These are phyloP conservation scores for Neurospora tetraspora DNA, from an alignment of 495 filamentous ascomycete genomes.

Conservation along the genomic window DNA sequence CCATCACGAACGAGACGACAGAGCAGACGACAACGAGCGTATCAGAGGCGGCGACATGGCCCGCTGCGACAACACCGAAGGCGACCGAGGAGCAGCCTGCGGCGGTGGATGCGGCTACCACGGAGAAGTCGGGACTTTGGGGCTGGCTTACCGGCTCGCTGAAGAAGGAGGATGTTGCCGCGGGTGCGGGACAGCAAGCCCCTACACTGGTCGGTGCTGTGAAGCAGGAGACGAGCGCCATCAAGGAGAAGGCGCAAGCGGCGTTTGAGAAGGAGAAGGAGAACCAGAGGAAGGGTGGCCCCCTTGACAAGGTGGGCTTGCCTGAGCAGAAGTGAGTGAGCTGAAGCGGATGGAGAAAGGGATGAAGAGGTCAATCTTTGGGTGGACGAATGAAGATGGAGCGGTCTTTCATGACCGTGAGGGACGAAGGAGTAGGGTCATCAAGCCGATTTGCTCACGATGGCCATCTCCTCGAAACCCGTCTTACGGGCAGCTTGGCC, in stretches of 20 bases:
- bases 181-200: slow-evolving; percentile 27
- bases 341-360: slow-evolving; percentile 7
- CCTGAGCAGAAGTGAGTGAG: slow-evolving; percentile 4
- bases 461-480: not conserved
- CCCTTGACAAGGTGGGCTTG: slow-evolving; percentile 35
- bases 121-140: slow-evolving; percentile 11
- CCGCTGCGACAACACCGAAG: not conserved
- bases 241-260: slow-evolving; percentile 28
- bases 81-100: slow-evolving; percentile 25
- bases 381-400: slow-evolving; percentile 13
- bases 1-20: not conserved
- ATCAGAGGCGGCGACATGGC: slow-evolving; percentile 10
- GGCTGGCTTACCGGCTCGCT: slow-evolving; percentile 36
- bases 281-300: slow-evolving; percentile 38
- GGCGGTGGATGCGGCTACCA: slow-evolving; percentile 9
- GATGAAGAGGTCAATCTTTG: not conserved
- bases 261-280: slow-evolving; percentile 42
- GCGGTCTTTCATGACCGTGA: not conserved
- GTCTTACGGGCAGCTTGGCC: not conserved
- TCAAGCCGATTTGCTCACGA: not conserved
- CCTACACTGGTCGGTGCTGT: slow-evolving; percentile 20
- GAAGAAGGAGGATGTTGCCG: slow-evolving; percentile 44
- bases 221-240: slow-evolving; percentile 20
- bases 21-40: not conserved
- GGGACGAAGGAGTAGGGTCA: not conserved